These are phyloP conservation scores for Tolypocladium tropicale DNA, from an alignment of 2,329 filamentous ascomycete genomes.

Conservation along the genomic window DNA sequence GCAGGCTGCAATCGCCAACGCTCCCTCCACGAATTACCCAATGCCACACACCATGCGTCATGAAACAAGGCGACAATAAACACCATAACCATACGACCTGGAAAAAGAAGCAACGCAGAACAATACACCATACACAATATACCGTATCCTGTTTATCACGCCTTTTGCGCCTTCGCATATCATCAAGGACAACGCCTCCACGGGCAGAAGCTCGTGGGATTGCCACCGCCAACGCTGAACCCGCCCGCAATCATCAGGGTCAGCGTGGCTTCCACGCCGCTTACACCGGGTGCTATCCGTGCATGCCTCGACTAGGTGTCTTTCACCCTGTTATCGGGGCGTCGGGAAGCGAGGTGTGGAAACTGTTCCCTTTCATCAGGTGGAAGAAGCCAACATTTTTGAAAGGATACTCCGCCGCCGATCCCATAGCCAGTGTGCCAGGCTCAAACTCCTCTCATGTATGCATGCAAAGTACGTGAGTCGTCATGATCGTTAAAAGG, in stretches of 20 bases:
- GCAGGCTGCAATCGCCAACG: background rate
- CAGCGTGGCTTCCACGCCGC: background rate
- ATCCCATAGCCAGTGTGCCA: background rate
- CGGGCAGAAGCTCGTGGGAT: background rate
- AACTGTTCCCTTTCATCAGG: background rate
- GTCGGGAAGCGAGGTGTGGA: background rate
- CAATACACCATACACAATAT: slow-evolving; percentile 4
- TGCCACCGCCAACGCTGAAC: background rate
- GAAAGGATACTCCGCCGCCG: background rate
- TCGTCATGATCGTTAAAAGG: slow-evolving; percentile 1
- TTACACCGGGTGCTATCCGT: background rate
- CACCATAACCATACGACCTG: background rate
- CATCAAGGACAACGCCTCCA: background rate
- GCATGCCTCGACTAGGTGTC: background rate
- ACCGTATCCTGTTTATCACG: background rate
- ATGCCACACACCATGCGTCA: slow-evolving; percentile 1
- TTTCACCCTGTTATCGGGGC: background rate
- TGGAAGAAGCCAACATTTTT: background rate
- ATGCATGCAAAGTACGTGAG: slow-evolving; percentile 1
- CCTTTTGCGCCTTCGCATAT: slow-evolving; percentile 1
- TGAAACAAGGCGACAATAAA: background rate
- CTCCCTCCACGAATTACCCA: slow-evolving; percentile 5
- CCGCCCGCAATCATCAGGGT: background rate
- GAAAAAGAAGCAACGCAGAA: slow-evolving; percentile 3
- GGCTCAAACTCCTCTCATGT: background rate